Evolutionary conservation across 345 rosid genomes (phyloP), one percentile per base, ranked within the genome.

Genomic region (Eucalyptus victrix): DNA sequence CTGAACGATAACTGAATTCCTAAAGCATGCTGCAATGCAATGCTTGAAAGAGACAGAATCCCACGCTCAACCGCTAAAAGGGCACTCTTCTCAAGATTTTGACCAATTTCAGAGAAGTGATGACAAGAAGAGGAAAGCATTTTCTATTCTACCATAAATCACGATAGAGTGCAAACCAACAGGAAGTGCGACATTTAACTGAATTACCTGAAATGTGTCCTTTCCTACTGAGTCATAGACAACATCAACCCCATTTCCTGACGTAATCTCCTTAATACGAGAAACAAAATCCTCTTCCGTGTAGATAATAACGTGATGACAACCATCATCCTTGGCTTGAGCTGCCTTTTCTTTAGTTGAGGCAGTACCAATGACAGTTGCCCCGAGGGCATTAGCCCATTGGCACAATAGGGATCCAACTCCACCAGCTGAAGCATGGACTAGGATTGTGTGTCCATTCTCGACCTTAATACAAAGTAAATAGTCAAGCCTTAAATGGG

Each of bases 351-450:
- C 99, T 88, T 93, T 90, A 85, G 97, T 95, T 5, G 98, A 97
- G 86, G 96, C 98, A 45, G 98, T 93, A 87, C 99, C 99, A 49
- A 96, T 96, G 65, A 97, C 99, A 42, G 93, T 95, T 83, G 99
- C 99, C 90, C 98, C 99, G 67, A 97, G 95, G 8, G 96, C 95
- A 91, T 93, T 94, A 32, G 95, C 99, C 98, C 99, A 96, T 88
- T 97, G 99, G 92, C 99, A 97, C 91, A 97, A 90, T 24, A 97
- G 87, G 87, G 99, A 97, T 34, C 99, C 99, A 81, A 96, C 97
- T 88, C 99, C 99, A 88, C 99, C 99, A 89, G 99, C 99, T 72
- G 98, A 98, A 81, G 99, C 99, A 86, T 97, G 99, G 89, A 97
- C 96, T 88, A 96, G 98, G 89, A 96, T 83, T 2, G 95, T 94